Evolutionary conservation across 2,329 filamentous ascomycete species (phyloP), one percentile per base, ranked within the genome.

Genomic region (Hymenoscyphus infarciens): DNA sequence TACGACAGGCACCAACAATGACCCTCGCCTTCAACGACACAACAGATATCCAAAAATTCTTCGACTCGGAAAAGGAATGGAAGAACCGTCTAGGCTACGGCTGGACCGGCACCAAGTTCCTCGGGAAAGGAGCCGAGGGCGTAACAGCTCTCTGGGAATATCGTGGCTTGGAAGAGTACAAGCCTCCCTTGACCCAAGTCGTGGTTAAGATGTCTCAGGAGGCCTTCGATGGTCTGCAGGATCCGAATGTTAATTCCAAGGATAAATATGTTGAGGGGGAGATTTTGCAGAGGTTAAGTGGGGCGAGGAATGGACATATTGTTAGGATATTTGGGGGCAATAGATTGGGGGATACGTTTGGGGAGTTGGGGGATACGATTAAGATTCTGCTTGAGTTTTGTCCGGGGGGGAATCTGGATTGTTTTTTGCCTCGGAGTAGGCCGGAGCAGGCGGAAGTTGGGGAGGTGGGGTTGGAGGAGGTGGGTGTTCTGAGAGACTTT

Each of bases 321-420:
- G 35, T 64, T 15, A 22, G 57, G 19, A 56, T 59, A 35, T 64
- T 56, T 59, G 60, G 63, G 16, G 59, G 59, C 1, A 64, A 61
- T 56, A n/a, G 54, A 5, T 2, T 62, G 3, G 63, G 63, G 5
- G 57, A 64, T 60, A 4, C 16, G 2, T 64, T 62, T 53, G 7
- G 13, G 7, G 57, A 62, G 3, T 62, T 64, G 63, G 60, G 29
- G 3, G n/a, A 49, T 2, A 61, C 63, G 6, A 56, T 66, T 1
- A 45, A 39, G 42, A 58, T 63, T 56, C 56, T 63, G 31, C 27
- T 66, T 16, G 64, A 66, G 57, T 66, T 54, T 45, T 66, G 64
- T 52, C 59, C 56, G 19, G 64, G 64, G 33, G 61, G 64, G 1
- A 57, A 58, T 42, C 16, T 66, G 38, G 52, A 60, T 52, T 4